Base-by-base conservation (phyloP, 176 grass and related monocot genomes). In the Aechmea fasciata region DNA sequence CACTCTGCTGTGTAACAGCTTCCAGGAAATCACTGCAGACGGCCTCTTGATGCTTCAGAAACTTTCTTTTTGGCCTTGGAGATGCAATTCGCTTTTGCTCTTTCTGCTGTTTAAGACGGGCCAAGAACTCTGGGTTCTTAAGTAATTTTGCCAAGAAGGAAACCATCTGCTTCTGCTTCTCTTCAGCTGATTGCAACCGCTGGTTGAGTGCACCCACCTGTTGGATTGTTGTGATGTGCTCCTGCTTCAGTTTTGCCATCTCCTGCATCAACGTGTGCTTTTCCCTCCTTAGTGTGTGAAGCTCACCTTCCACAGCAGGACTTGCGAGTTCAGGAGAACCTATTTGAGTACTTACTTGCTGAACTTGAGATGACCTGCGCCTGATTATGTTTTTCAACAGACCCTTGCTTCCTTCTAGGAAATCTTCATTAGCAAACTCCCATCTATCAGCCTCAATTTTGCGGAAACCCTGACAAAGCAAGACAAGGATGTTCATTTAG, bases 371-470 rank as follows among this genome's bases (percentile, higher is more conserved):
- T 65, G 84, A 85, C 69, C 82, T 82, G 48, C 84, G 89, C 69
- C 94, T 87, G 66, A 80, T 86, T 54, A 99, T 99, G 61, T 78
- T 99, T 79, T 83, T 99, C 24, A 99, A 57, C 48, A 86, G 48
- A 75, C 77, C 74, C 49, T 85, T 99, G 51, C 72, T 90, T 81
- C 77, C 82, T 82, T 67, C 77, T 50, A 88, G 47, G 65, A 99
- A 99, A 78, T 61, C 79, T 65, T 99, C 90, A 65, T 99, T 81
- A 10, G 94, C 94, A 63, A 99, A 99, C 75, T 99, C 94, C 89
- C 94, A 99, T 83, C 87, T 87, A 49, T 99, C 90, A 66, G 94
- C 61, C 72, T 85, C 83, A 81, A 87, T 86, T 69, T 93, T 99
- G 73, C 68, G 90, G 74, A 99, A 99, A 69, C 90, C 90, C 94